phyloP scores from a whole-genome alignment of 2,329 filamentous ascomycete species.

The Pseudonectria buxi region DNA sequence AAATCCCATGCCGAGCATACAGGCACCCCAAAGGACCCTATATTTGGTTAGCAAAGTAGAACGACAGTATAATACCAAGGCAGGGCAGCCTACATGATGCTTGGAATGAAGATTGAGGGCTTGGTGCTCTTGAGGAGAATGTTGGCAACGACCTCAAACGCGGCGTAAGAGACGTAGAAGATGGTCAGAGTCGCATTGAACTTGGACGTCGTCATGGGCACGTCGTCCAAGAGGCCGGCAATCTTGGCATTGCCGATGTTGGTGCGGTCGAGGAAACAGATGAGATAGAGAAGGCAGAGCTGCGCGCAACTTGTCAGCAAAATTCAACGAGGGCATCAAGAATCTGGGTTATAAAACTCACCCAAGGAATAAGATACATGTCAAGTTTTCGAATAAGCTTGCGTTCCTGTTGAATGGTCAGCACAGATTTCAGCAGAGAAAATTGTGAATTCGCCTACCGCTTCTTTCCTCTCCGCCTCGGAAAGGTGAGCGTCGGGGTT shows the following conservation, averaged over 20 bases:
- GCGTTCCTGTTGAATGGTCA: conserved; percentile 43
- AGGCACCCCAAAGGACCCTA: conserved; percentile 58
- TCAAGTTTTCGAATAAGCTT: conserved; percentile 58
- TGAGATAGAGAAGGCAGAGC: conserved; percentile 65
- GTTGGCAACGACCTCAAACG: conserved; percentile 75
- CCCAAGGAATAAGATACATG: conserved; percentile 53
- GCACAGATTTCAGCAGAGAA: background rate
- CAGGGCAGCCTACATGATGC: conserved; percentile 60
- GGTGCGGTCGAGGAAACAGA: conserved; percentile 68
- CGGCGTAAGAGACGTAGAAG: conserved; percentile 79
- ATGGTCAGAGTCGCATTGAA: conserved; percentile 74
- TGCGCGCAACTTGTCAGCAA: conserved; percentile 14
- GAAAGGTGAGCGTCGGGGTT: conserved; percentile 56
- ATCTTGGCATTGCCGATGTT: conserved; percentile 70
- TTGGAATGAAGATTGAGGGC: conserved; percentile 72
- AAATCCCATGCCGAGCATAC: conserved; percentile 65
- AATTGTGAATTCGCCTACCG: conserved; percentile 40
- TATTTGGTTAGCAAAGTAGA: background rate
- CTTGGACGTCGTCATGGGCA: conserved; percentile 55
- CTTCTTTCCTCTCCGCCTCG: conserved; percentile 53
- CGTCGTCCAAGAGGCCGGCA: conserved; percentile 45
- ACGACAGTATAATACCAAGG: background rate
- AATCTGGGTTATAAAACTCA: conserved; percentile 17
- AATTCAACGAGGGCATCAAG: background rate
- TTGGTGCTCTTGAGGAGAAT: conserved; percentile 68